Evolutionary conservation across 1,284 basidiomycete genomes (phyloP), one percentile per base, ranked within the genome.

Genomic region (Sporisorium exsertum): DNA sequence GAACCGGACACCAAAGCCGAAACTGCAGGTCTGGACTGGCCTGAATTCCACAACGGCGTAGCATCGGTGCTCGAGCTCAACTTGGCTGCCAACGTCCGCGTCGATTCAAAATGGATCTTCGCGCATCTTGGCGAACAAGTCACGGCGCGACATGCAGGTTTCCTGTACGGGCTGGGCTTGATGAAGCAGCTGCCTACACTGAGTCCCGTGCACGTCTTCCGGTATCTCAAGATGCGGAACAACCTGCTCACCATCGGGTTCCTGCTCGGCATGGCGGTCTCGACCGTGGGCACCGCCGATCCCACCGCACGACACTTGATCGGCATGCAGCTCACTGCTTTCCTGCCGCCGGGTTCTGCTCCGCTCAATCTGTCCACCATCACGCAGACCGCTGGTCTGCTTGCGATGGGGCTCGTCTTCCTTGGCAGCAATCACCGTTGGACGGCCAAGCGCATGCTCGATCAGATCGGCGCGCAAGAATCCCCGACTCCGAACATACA

Each of bases 31-130:
- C 86, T 91, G 10, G 90, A 90, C 63, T 99, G 96, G 97, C 94
- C 94, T 18, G 93, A 95, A 69, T 99, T 99, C 86, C 95, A 99
- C 86, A 96, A 97, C 72, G 97, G 97, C 18, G 95, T 97, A 0
- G 93, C 95, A 1, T 92, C 94, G 2, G 96, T 92, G 2, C 86
- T 99, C 0, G 75, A 82, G 62, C 89, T 91, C n/a, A 90, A 91
- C n/a, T 45, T 80, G 49, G 87, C 88, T 58, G 90, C 91, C 20
- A 90, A 95, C 45, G 93, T 94, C 37, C 49, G 35, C 10, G 49
- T 84, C 43, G 84, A 84, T 42, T 80, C 79, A 8, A 79, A 79
- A 52, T 85, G 84, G 84, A 81, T 84, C 63, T 84, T 82, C 68
- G 76, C 74, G 9, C 79, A 82, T 50, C 73, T 79, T 29, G 71